Percentiles rank a stretch among this genome's conserved stretches.
These are phyloP conservation scores for Pittosporum tobira DNA, from an alignment of 129 eudicot genomes.

Conservation along the genomic window DNA sequence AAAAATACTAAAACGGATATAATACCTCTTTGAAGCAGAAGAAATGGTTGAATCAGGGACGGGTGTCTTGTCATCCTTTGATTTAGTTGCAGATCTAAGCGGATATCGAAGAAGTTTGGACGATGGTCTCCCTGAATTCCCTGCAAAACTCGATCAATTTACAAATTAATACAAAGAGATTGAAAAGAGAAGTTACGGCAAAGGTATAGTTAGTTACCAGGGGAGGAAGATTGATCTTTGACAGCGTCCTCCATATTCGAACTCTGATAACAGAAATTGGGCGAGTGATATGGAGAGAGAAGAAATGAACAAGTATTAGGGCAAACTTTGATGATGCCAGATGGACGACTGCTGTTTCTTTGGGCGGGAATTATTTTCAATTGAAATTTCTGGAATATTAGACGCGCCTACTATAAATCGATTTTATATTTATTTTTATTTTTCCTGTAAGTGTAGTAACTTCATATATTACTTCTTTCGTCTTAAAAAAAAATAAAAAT, in stretches of 20 bases:
- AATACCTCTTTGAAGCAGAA: slow-evolving; percentile 48
- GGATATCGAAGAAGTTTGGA: slow-evolving; percentile 65
- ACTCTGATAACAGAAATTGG: no score
- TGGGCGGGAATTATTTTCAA: no score
- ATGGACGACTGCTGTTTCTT: no score
- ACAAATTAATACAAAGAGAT: neutral
- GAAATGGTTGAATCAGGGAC: slow-evolving; percentile 24
- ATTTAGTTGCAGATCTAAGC: slow-evolving; percentile 57
- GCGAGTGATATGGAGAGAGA: no score
- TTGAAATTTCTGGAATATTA: no score
- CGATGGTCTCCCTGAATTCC: slow-evolving; percentile 30
- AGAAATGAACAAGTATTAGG: no score
- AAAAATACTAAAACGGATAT: neutral
- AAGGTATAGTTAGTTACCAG: slow-evolving; percentile 18
- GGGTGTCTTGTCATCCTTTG: slow-evolving; percentile 50
- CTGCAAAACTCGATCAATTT: slow-evolving; percentile 12
- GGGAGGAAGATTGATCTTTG: slow-evolving; percentile 9
- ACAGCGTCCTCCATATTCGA: slow-evolving; percentile 6
- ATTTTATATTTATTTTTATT: no score
- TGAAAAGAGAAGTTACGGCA: neutral
- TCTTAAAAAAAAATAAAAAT: no score
- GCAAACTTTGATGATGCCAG: no score
- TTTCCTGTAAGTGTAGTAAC: no score
- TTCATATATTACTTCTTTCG: no score
- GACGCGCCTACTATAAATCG: no score